phyloP scores from a whole-genome alignment of 352 stramenopile genomes.

The Blastocystis sp. region DNA sequence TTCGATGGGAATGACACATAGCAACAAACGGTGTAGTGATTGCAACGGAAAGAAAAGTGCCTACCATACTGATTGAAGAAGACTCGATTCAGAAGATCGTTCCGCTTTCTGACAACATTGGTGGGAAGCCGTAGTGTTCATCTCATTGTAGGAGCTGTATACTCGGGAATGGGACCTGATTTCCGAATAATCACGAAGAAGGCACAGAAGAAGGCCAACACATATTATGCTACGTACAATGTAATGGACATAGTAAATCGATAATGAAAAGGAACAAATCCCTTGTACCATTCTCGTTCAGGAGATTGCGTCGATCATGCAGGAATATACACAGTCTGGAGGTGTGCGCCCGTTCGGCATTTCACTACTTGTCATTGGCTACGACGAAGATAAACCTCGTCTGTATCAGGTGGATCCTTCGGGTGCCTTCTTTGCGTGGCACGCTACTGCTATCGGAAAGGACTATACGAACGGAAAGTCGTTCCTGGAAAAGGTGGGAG shows the following conservation, averaged over 20 bases:
- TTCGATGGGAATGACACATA: conserved; percentile 59
- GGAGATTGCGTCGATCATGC: conserved; percentile 89
- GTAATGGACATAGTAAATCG: conserved; percentile 54
- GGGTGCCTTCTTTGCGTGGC: conserved; percentile 96
- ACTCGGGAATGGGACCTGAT: conserved; percentile 89
- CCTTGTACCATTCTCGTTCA: conserved; percentile 86
- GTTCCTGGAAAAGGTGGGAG: conserved; percentile 77
- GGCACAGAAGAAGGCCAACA: conserved; percentile 84
- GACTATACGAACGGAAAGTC: conserved; percentile 95
- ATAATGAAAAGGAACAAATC: conserved; percentile 69
- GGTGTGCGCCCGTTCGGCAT: conserved; percentile 95
- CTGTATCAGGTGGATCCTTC: conserved; percentile 90
- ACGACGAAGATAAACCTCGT: conserved; percentile 85
- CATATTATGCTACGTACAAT: conserved; percentile 86
- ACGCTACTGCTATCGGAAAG: conserved; percentile 94
- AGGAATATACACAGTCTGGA: conserved; percentile 80
- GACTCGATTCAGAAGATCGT: conserved; percentile 88
- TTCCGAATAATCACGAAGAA: conserved; percentile 92
- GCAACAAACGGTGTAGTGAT: conserved; percentile 97
- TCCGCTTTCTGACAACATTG: conserved; percentile 75
- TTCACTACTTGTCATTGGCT: conserved; percentile 89
- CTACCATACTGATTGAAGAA: conserved; percentile 84
- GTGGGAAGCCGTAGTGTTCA: conserved; percentile 18
- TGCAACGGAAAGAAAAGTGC: conserved; percentile 93
- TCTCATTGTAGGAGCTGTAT: conserved; percentile 76